Evolutionary conservation across 108 stramenopile genomes (phyloP), one percentile per base, ranked within the genome.

Genomic region (Pinguiococcus pyrenoidosus): DNA sequence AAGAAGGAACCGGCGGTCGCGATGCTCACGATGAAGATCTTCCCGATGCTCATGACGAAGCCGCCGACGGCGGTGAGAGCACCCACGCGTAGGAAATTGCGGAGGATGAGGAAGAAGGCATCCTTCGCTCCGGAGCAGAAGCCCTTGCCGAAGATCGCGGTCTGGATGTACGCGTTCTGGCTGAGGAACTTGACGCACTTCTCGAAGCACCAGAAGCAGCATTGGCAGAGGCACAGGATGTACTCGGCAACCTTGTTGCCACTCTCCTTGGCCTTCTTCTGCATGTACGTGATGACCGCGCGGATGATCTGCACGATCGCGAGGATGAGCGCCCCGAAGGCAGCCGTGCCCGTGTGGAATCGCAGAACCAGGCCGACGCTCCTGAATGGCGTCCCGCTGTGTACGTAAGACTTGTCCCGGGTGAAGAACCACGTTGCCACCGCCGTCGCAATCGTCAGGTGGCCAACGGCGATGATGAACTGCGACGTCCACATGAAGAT

Each of bases 151-250:
- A 82, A 88, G 49, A 93, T 86, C 7, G 92, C 87, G 20, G 79
- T 83, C 41, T 84, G 77, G 38, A 87, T 81, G 68, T 85, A 89
- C 0, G 87, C 92, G 66, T 89, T 81, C 48, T 86, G 81, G 67
- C 79, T 85, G 51, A 93, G 36, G 54, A 89, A 89, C 49, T 80
- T 77, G 53, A 93, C 48, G 41, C 71, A 76, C 24, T 56, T 62
- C 42, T 71, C 64, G n/a, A 66, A 3, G 40, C 64, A 66, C 51
- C 64, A 54, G 22, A 71, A 27, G 49, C 42, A 71, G 61, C 62
- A 72, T 44, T 56, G 54, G 10, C 68, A 24, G 20, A 18, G 21
- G 54, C 44, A 62, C 24, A 71, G 16, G 10, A 62, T 30, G 20
- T 27, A 43, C 56, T 52, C 5, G 20, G 37, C 16, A 4, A 62